Base-by-base conservation (phyloP, 176 grass and related monocot genomes). In the Thalia dealbata region DNA sequence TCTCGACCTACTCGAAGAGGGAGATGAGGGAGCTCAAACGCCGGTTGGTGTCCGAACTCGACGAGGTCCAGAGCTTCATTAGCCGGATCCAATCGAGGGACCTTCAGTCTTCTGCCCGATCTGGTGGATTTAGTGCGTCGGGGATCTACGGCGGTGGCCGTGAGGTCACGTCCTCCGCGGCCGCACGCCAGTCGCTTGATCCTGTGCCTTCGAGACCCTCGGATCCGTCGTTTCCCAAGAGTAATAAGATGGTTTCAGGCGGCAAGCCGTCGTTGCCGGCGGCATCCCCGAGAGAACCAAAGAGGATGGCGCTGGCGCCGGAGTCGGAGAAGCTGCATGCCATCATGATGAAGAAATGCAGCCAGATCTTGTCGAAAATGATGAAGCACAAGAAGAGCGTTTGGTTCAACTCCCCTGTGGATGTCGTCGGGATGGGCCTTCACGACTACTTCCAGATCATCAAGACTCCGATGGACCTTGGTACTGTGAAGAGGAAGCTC, bases 331-430 rank as follows among this genome's bases (percentile, higher is more conserved):
- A 86, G 65, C 89, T 88, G 2, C 58, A 70, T 7, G 72, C 61
- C 7, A 68, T 74, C 48, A 86, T 84, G 85, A 82, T 84, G 85
- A 93, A 84, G 83, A 81, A 77, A 44, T 99, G 90, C 60, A 76
- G 72, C 23, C 95, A 91, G 87, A 88, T 91, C 79, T 71, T 91
- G 21, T 41, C 78, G 1, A 87, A 82, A 73, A 82, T 99, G 81
- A 85, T 83, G 72, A 99, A 99, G 85, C 75, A 92, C 82, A 93
- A 86, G 85, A 86, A 87, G 58, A 84, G 88, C 71, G 58, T 88
- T 13, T 99, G 90, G 95, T 99, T 99, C 79, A 99, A 93, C 74
- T 43, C 85, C 43, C 95, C 90, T 0, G 95, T 99, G 1, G 87
- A 93, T 7, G 87, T 88, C 1, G 83, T 86, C 18, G 74, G 72